Conservation (phyloP, 2,329 filamentous ascomycete genomes). For the Colletotrichum gigasporum region DNA sequence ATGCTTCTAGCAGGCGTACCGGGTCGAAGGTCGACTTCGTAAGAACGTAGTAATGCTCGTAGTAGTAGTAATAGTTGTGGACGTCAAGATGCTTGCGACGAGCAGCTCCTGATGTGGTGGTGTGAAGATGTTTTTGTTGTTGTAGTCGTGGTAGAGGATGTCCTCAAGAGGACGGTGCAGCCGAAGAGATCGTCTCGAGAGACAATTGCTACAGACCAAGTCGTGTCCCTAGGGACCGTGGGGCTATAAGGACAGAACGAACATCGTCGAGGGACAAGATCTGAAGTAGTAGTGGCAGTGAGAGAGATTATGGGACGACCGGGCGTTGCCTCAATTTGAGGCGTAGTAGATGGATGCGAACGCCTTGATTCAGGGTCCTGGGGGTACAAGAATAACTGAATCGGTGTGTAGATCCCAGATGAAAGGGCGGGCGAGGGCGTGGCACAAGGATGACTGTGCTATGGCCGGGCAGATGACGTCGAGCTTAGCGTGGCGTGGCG, state of each 20-base stretch:
- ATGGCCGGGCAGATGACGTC: conserved; percentile 31
- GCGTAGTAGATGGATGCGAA: conserved; percentile 16
- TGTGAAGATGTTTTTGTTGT: background rate
- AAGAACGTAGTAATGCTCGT: background rate
- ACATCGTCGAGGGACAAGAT: conserved; percentile 37
- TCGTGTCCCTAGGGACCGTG: conserved; percentile 57
- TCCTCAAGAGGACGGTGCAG: conserved; percentile 27
- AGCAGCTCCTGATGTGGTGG: background rate
- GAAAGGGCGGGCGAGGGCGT: conserved; percentile 16
- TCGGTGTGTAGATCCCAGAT: conserved; percentile 25
- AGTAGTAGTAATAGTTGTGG: too few relatives aligned
- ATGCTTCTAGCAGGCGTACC: conserved; percentile 27
- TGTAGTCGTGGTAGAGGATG: conserved; percentile 8
- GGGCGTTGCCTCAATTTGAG: conserved; percentile 28
- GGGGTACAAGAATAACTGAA: conserved; percentile 27
- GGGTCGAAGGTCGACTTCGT: conserved; percentile 26
- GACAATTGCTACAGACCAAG: conserved; percentile 23
- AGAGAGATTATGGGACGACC: conserved; percentile 33
- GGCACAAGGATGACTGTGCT: conserved; percentile 15
- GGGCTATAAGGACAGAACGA: conserved; percentile 45
- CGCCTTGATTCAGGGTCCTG: conserved; percentile 28
- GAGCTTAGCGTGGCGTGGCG: conserved; percentile 32
- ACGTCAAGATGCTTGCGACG: background rate
- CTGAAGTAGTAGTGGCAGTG: conserved; percentile 9
- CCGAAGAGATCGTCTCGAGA: conserved; percentile 15